Evolutionary conservation across 257 asterid species (phyloP).

Genomic region (Salvia rosmarinus): DNA sequence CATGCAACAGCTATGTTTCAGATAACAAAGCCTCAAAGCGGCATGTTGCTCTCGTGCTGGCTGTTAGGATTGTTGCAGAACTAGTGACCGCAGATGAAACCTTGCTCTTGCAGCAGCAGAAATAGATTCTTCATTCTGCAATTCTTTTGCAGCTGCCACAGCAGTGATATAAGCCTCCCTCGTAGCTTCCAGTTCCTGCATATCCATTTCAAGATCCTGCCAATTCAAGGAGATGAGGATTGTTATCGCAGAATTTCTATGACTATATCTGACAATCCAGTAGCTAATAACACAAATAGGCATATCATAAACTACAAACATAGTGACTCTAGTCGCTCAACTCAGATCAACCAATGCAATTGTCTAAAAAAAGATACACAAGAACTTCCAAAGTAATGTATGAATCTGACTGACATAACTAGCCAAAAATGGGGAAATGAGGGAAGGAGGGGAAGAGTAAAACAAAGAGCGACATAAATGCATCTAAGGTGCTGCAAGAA

Average conservation of each 20-base stretch:
- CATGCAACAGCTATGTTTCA: conserved; percentile 19
- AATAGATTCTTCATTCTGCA: conserved; percentile 71
- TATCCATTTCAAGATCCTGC: conserved; percentile 67
- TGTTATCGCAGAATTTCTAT: neutral
- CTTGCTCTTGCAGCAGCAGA: conserved; percentile 83
- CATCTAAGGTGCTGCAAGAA: neutral
- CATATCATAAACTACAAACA: neutral
- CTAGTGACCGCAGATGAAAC: conserved; percentile 64
- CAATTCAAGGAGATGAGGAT: conserved; percentile 23
- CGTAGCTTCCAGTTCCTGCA: conserved; percentile 72
- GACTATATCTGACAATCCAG: neutral
- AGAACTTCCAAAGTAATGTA: neutral
- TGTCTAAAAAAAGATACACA: neutral
- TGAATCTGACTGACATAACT: neutral
- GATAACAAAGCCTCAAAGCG: conserved; percentile 9
- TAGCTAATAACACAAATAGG: neutral
- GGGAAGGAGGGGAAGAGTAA: neutral
- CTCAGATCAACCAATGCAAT: neutral
- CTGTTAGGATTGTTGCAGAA: conserved; percentile 40
- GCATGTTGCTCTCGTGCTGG: conserved; percentile 1
- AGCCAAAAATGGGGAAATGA: neutral
- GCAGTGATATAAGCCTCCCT: conserved; percentile 74
- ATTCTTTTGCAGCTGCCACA: conserved; percentile 72
- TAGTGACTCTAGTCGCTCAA: neutral
- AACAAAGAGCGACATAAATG: neutral